Base-by-base conservation (phyloP, 495 filamentous ascomycete species). In the Hamigera avellanea region DNA sequence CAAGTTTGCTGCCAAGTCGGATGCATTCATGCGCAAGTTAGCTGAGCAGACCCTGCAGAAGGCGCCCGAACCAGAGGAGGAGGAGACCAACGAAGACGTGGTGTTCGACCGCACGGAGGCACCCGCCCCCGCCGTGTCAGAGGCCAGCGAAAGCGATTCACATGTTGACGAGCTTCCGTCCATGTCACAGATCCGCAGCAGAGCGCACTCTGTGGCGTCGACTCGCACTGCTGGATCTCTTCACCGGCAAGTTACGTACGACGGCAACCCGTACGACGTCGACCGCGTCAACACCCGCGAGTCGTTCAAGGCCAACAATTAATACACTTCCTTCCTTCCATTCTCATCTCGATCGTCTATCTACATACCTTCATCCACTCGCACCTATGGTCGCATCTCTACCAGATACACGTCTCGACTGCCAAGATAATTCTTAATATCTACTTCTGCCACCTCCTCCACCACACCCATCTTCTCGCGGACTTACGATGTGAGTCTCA, bases 1-100 rank as follows among this genome's bases (percentile, higher is more conserved):
- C 72, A 81, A 80, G 65, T 93, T 75, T 51, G 77, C 85, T 17
- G 72, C 76, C 27, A 51, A 66, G 49, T 68, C 64, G 2, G 59
- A 62, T 6, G 61, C 59, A 2, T 68, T 68, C 43, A 64, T 66
- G 55, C 62, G 61, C 40, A 63, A 61, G 43, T 56, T 66, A 44
- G 46, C 54, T 46, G 49, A 59, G 26, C 50, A 57, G 34, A 36
- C 36, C 9, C 36, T 44, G 14, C 12, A 33, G 2, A 13, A 5
- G 2, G 35, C 45, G 0, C 17, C 2, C 3, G 21, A 36, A 9
- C 33, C 45, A 16, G 33, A 37, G 6, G 14, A 44, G 15, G 32
- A 41, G 5, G 41, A 51, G 30, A 26, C 7, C 7, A 12, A 8
- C 2, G 43, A 48, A 19, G 37, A 49, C 13, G 31, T 14, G 6